Conservation (phyloP, 2,329 filamentous ascomycete genomes). For the Penicillium sp. region DNA sequence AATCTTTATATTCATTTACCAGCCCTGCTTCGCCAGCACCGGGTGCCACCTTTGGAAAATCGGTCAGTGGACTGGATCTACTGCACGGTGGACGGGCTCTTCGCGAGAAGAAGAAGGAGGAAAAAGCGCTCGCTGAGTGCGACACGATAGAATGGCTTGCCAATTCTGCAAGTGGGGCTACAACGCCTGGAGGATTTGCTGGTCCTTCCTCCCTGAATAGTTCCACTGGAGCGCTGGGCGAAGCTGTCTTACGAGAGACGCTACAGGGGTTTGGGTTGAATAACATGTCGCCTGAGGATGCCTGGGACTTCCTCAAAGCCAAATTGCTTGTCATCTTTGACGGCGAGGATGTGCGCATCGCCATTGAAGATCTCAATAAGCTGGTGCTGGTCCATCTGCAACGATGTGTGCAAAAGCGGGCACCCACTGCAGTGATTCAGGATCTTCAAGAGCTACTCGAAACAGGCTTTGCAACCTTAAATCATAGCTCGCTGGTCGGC, state of each 20-base stretch:
- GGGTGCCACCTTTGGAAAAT: constrained; percentile 72
- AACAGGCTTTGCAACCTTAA: constrained; percentile 81
- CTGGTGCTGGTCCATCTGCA: constrained; percentile 65
- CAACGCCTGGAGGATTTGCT: constrained; percentile 36
- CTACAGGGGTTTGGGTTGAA: constrained; percentile 63
- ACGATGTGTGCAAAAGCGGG: constrained; percentile 63
- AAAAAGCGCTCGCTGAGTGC: constrained; percentile 55
- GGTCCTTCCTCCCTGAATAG: constrained; percentile 44
- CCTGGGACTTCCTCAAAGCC: constrained; percentile 68
- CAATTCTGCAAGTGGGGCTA: constrained; percentile 30
- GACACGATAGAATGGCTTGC: constrained; percentile 43
- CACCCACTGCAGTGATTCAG: constrained; percentile 63
- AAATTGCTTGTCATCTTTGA: constrained; percentile 67
- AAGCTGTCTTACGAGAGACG: constrained; percentile 46
- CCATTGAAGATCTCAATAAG: constrained; percentile 68
- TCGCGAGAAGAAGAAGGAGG: constrained; percentile 79
- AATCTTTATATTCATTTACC: constrained; percentile 68
- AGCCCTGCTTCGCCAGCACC: constrained; percentile 63
- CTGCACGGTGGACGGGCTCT: constrained; percentile 75
- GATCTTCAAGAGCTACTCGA: constrained; percentile 64
- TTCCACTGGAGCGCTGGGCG: constrained; percentile 35
- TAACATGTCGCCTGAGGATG: constrained; percentile 69
- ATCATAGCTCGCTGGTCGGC: constrained; percentile 72
- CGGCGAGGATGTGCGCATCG: constrained; percentile 65
- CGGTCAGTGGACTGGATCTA: constrained; percentile 77